Evolutionary conservation across 2,329 filamentous ascomycete genomes (phyloP), one percentile per base, ranked within the genome.

Genomic region (Thielaviopsis ethacetica): DNA sequence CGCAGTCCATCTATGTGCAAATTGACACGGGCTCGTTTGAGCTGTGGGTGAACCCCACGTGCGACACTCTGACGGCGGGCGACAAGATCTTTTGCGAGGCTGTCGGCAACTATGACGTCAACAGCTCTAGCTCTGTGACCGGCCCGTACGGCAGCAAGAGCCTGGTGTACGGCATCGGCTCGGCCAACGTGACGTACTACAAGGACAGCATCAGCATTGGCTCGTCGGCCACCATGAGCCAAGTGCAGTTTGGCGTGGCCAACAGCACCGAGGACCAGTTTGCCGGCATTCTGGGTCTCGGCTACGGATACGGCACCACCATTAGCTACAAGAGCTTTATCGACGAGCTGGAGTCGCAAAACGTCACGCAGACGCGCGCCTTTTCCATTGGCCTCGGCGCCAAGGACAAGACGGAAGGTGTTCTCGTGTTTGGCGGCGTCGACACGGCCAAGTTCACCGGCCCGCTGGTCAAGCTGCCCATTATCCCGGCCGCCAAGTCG

Each of bases 231-330:
- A 64, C 72, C 1, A 72, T 73, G 10, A 67, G 83, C 17, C 67
- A 71, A n/a, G 75, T 85, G 57, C 80, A 84, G 65, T 85, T 87
- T 62, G 84, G 83, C 62, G 78, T 85, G 44, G 83, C 83, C n/a
- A 77, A 75, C 47, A 64, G 67, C 13, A 73, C 72, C 5, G 62
- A 67, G 15, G 72, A 78, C 61, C 72, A 77, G 62, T 77, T 76
- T 60, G 71, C 76, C 0, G 77, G 77, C 44, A 88, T 93, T 53
- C 70, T 94, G 21, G 88, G 88, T 22, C 84, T 93, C 59, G 88
- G 88, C 24, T 88, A 88, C 67, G 74, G 80, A 2, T 54, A 70
- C 13, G 75, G 73, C 41, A 63, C 72, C 56, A 77, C 73, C 26
- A 75, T 72, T 2, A 65, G 63, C 9, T 80, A 80, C 65, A 71